phyloP scores from a whole-genome alignment of 768 basidiomycete genomes.

The Coprinopsis marcescibilis region DNA sequence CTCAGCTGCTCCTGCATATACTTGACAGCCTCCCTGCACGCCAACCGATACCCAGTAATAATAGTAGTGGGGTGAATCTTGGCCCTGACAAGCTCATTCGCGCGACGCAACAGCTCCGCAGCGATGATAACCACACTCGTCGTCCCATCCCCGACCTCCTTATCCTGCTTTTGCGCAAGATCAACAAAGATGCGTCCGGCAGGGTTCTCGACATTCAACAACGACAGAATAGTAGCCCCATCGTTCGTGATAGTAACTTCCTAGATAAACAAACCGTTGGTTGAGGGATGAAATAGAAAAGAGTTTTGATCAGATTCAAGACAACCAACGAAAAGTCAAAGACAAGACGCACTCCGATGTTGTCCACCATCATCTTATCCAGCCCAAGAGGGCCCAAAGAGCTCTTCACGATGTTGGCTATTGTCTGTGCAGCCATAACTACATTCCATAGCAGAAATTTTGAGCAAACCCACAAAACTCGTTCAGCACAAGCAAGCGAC shows the following conservation, averaged over 20 bases:
- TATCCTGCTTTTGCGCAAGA: conserved; percentile 98
- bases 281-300: conserved; percentile 7
- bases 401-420: conserved; percentile 96
- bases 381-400: conserved; percentile 92
- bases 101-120: conserved; percentile 92
- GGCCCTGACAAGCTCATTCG: conserved; percentile 96
- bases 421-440: conserved; percentile 94
- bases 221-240: conserved; percentile 95
- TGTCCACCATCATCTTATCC: conserved; percentile 97
- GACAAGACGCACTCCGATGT: conserved; percentile 81
- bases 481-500: conserved; percentile 6
- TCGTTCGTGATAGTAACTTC: conserved; percentile 99
- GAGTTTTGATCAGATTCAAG: no score
- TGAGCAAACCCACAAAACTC: not conserved
- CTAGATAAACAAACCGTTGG: conserved; percentile 30
- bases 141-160: conserved; percentile 98
- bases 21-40: conserved; percentile 94
- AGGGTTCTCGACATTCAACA: conserved; percentile 93
- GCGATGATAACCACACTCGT: conserved; percentile 98
- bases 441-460: conserved; percentile 5
- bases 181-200: conserved; percentile 97
- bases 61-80: conserved; percentile 99
- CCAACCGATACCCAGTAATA: conserved; percentile 96
- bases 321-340: conserved; percentile 7
- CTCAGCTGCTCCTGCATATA: conserved; percentile 98